Conservation (phyloP, 148 eudicot species). For the Simmondsia chinensis region DNA sequence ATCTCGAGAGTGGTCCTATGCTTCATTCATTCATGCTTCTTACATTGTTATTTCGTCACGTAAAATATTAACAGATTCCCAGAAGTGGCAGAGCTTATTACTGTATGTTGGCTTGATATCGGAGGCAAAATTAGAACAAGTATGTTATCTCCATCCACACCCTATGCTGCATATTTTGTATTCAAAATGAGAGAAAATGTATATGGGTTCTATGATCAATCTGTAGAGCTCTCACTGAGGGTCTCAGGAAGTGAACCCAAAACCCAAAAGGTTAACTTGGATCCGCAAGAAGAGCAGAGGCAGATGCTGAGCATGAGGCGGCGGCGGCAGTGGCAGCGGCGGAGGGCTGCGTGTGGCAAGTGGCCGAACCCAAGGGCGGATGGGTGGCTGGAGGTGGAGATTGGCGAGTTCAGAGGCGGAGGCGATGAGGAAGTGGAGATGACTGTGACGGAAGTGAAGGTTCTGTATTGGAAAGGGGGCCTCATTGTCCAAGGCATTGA, state of each 20-base stretch:
- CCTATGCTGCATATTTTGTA: slow-evolving; percentile 24
- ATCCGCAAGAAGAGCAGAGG: slow-evolving; percentile 10
- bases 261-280: slow-evolving; percentile 4
- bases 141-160: slow-evolving; percentile 20
- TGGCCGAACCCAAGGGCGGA: no score
- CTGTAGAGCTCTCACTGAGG: no score
- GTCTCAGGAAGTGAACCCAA: not conserved
- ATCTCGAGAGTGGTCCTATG: no score
- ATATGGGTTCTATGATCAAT: slow-evolving; percentile 14
- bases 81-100: slow-evolving; percentile 22
- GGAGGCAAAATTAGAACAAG: slow-evolving; percentile 16
- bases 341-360: no score
- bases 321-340: no score
- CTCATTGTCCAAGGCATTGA: slow-evolving; percentile 29
- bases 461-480: slow-evolving; percentile 12
- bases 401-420: slow-evolving; percentile 22
- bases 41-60: no score
- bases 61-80: no score
- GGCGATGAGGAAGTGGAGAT: slow-evolving; percentile 14
- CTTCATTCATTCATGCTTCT: no score
- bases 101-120: slow-evolving; percentile 36
- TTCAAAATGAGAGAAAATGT: slow-evolving; percentile 8
- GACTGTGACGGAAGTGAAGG: slow-evolving; percentile 10
- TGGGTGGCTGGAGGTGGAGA: slow-evolving; percentile 36
- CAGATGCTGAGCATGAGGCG: not conserved